Conservation (phyloP, 495 filamentous ascomycete species). For the Poronia punctata region DNA sequence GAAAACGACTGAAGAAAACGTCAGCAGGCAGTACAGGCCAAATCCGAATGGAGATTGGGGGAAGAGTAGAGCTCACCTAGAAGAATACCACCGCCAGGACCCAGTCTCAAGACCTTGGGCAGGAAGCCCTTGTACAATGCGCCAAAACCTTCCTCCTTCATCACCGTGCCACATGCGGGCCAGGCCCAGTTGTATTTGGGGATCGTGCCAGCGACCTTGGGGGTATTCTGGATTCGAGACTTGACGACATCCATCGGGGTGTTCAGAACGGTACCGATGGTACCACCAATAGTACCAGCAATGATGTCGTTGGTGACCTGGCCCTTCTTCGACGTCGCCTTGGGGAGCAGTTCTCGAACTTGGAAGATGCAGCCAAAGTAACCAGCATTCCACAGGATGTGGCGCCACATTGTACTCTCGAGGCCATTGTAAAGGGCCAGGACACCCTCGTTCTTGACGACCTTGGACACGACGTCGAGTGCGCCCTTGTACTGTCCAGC, state of each 20-base stretch:
- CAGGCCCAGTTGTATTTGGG: constrained; percentile 99
- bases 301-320: constrained; percentile 83
- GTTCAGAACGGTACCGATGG: constrained; percentile 87
- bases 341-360: constrained; percentile 74
- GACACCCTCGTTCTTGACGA: constrained; percentile 72
- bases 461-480: constrained; percentile 80
- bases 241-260: constrained; percentile 98
- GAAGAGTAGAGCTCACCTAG: constrained; percentile 9
- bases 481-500: constrained; percentile 90
- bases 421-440: constrained; percentile 93
- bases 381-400: constrained; percentile 93
- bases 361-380: constrained; percentile 99
- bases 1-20: constrained; percentile 65
- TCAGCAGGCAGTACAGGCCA: constrained; percentile 17
- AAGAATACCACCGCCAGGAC: constrained; percentile 61
- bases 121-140: constrained; percentile 97
- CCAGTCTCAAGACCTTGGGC: constrained; percentile 86
- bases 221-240: constrained; percentile 89
- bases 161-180: constrained; percentile 73
- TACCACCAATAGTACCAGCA: constrained; percentile 81
- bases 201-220: constrained; percentile 66
- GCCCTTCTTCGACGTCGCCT: constrained; percentile 66
- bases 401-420: constrained; percentile 93
- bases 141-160: constrained; percentile 85
- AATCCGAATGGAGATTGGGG: neutral